Base-by-base conservation (phyloP, 352 stramenopile genomes). In the Phytophthora foliorum region DNA sequence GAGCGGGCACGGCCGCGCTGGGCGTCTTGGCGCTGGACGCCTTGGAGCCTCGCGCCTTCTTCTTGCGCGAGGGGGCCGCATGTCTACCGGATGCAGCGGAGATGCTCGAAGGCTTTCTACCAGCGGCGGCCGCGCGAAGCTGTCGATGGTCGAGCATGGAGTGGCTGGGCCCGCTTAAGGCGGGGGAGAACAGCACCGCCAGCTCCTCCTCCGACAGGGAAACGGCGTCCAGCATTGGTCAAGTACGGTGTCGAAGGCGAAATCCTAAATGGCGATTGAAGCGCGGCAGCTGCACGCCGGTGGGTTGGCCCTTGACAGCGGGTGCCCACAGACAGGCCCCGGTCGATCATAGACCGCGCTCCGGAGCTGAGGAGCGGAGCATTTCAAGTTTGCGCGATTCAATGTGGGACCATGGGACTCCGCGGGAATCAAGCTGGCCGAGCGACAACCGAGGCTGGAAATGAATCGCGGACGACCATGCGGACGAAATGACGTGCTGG, bases 211-310 rank as follows among this genome's bases (percentile, higher is more conserved):
- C 72, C 21, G 68, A 74, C 34, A 80, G 57, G 25, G 48, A 52
- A 4, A 77, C 55, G 54, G 48, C n/a, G 57, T 69, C 55, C 44
- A 80, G 42, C 67, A 72, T 71, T 2, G 41, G 9, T 34, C 29
- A 34, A 34, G 29, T 69, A 51, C 48, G 63, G 39, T 57, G 51
- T 65, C 27, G 44, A 55, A 45, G 36, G 71, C 60, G 67, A 62
- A 75, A 75, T 78, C 61, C 50, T 59, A 56, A 79, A 62, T 75
- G 71, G 53, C 46, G 50, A 66, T 75, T 76, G 54, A 75, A 78
- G 61, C 66, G 52, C 17, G 21, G 71, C 71, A 69, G 66, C 66
- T 75, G 66, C 27, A 29, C n/a, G 45, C 21, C n/a, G 6, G 57
- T 49, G 27, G 58, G 65, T 74, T 49, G 58, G 53, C 48, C 52